Conservation (phyloP, 768 basidiomycete genomes). For the Termitomyces sp. region DNA sequence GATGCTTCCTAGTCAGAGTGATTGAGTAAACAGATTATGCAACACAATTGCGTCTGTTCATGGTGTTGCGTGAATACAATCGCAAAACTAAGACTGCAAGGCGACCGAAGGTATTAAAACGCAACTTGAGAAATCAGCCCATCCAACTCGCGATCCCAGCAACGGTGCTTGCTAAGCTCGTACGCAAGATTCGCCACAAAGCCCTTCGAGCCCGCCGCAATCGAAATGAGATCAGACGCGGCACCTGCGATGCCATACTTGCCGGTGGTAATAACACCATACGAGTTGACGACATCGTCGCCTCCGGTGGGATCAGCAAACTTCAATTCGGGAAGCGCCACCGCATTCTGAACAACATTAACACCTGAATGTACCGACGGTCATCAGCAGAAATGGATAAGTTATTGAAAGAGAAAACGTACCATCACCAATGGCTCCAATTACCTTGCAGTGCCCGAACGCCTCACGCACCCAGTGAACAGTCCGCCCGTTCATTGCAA, state of each 20-base stretch:
- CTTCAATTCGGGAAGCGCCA: slow-evolving; percentile 40
- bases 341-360: slow-evolving; percentile 39
- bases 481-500: slow-evolving; percentile 58
- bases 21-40: too few species aligned
- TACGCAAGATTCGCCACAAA: slow-evolving; percentile 55
- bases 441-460: slow-evolving; percentile 81
- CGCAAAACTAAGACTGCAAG: neutral
- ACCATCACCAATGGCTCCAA: slow-evolving; percentile 74
- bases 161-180: slow-evolving; percentile 63
- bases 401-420: neutral
- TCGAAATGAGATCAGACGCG: slow-evolving; percentile 34
- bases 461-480: slow-evolving; percentile 85
- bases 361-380: slow-evolving; percentile 31
- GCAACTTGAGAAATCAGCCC: slow-evolving; percentile 51
- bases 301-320: slow-evolving; percentile 26
- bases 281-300: slow-evolving; percentile 47
- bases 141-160: slow-evolving; percentile 56
- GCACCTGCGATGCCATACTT: slow-evolving; percentile 37
- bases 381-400: neutral
- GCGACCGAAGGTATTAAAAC: slow-evolving; percentile 18
- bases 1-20: neutral
- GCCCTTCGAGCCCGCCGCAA: slow-evolving; percentile 40
- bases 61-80: neutral
- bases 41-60: neutral
- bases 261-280: slow-evolving; percentile 60